These are phyloP conservation scores for Aureobasidium zeae DNA, from an alignment of 2,329 filamentous ascomycete genomes.

Conservation along the genomic window DNA sequence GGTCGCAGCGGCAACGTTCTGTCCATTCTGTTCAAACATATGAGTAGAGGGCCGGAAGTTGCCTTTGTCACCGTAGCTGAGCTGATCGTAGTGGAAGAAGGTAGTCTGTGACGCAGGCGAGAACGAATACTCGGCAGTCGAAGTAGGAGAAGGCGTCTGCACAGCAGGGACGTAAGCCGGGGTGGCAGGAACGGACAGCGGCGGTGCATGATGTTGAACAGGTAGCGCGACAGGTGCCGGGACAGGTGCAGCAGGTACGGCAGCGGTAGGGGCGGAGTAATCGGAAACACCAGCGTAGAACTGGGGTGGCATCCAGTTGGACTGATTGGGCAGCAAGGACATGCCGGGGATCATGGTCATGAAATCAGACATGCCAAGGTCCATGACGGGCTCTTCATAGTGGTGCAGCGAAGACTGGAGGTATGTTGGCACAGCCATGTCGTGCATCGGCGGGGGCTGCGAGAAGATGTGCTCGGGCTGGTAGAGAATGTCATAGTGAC, in stretches of 20 bases:
- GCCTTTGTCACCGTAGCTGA: slow-evolving; percentile 3
- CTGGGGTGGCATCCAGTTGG: slow-evolving; percentile 14
- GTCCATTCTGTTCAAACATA: slow-evolving; percentile 25
- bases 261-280: slow-evolving; percentile 4
- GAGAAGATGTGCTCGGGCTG: slow-evolving; percentile 46
- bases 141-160: slow-evolving; percentile 2
- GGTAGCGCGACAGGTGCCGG: slow-evolving; percentile 3
- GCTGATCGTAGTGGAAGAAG: slow-evolving; percentile 28
- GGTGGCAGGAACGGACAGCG: background rate
- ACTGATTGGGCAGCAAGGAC: slow-evolving; percentile 26
- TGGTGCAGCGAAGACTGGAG: slow-evolving; percentile 20
- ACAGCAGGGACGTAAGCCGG: slow-evolving; percentile 5
- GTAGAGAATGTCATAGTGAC: slow-evolving; percentile 94
- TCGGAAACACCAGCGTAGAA: slow-evolving; percentile 8
- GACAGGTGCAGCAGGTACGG: slow-evolving; percentile 1
- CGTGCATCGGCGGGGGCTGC: slow-evolving; percentile 23
- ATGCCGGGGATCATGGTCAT: slow-evolving; percentile 39
- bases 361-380: slow-evolving; percentile 30
- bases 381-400: slow-evolving; percentile 25
- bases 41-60: slow-evolving; percentile 12
- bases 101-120: slow-evolving; percentile 4
- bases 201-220: slow-evolving; percentile 12
- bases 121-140: slow-evolving; percentile 1
- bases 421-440: slow-evolving; percentile 26
- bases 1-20: slow-evolving; percentile 29